Conservation (phyloP, 1,139 yeast species). For the Meyerozyma athensensis region DNA sequence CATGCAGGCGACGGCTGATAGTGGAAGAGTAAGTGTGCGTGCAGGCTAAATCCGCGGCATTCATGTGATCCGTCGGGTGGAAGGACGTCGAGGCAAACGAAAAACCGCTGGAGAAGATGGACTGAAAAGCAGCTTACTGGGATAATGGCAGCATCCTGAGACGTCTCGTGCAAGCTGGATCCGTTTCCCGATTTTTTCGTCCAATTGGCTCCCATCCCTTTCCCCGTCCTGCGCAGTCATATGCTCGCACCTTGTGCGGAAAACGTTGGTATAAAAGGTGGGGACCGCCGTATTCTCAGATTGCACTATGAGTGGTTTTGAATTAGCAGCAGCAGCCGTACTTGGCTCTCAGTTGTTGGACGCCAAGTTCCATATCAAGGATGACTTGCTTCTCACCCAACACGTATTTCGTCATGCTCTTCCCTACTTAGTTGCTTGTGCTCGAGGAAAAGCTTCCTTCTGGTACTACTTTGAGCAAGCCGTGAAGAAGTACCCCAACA, state of each 20-base stretch:
- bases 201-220: slow-evolving; percentile 6
- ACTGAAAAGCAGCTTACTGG: too few relatives aligned
- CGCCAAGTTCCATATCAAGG: slow-evolving; percentile 47
- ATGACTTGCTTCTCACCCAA: slow-evolving; percentile 48
- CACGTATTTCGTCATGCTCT: slow-evolving; percentile 36
- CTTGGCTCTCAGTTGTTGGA: slow-evolving; percentile 46
- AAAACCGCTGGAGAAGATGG: too few relatives aligned
- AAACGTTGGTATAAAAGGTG: not conserved
- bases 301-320: slow-evolving; percentile 30
- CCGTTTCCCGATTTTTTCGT: slow-evolving; percentile 10
- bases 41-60: not conserved
- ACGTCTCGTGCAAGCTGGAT: slow-evolving; percentile 5
- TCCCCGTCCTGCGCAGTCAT: slow-evolving; percentile 7
- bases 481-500: slow-evolving; percentile 47
- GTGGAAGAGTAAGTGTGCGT: not conserved
- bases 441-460: slow-evolving; percentile 50
- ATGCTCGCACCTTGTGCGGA: not conserved
- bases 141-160: slow-evolving; percentile 5
- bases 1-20: slow-evolving; percentile 1
- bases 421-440: slow-evolving; percentile 39
- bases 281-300: not conserved
- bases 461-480: slow-evolving; percentile 63
- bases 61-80: too few relatives aligned
- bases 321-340: slow-evolving; percentile 41
- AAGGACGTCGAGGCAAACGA: too few relatives aligned